These are phyloP conservation scores for Quambalaria eucalypti DNA, from an alignment of 1,284 basidiomycete species.

Conservation along the genomic window DNA sequence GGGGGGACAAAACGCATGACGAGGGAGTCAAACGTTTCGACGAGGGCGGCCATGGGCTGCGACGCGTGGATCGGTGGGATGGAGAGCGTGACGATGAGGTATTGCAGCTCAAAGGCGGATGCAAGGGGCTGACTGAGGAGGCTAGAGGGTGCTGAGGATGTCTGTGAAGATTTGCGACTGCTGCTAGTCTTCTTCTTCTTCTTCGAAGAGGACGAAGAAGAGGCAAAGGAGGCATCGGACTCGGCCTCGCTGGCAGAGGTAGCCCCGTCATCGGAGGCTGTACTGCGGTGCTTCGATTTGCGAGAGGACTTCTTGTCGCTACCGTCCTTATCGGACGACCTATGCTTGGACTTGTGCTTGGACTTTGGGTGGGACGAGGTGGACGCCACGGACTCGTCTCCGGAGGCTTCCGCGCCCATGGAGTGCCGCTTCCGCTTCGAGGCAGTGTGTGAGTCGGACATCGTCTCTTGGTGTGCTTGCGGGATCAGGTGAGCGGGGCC, in stretches of 20 bases:
- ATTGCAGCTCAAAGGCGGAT: conserved; percentile 26
- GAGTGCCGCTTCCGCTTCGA: neutral
- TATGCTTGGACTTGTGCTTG: neutral
- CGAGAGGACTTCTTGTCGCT: neutral
- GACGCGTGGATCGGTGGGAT: conserved; percentile 34
- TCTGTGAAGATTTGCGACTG: no score
- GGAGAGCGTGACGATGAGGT: conserved; percentile 30
- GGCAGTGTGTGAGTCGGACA: neutral
- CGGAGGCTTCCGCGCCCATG: neutral
- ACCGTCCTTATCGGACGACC: neutral
- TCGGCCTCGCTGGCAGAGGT: neutral
- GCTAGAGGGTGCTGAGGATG: neutral
- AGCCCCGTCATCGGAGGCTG: no score
- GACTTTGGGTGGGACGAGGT: neutral
- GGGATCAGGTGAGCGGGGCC: no score
- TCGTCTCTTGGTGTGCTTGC: no score
- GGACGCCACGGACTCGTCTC: neutral
- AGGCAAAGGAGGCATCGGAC: neutral
- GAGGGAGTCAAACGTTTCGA: conserved; percentile 41
- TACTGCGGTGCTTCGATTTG: no score
- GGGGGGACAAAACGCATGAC: conserved; percentile 66
- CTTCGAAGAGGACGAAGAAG: neutral
- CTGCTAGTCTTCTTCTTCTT: neutral
- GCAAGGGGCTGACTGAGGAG: neutral
- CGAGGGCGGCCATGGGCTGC: conserved; percentile 25